Conservation (phyloP, 176 grass and related monocot genomes). For the Tillandsia leiboldiana region DNA sequence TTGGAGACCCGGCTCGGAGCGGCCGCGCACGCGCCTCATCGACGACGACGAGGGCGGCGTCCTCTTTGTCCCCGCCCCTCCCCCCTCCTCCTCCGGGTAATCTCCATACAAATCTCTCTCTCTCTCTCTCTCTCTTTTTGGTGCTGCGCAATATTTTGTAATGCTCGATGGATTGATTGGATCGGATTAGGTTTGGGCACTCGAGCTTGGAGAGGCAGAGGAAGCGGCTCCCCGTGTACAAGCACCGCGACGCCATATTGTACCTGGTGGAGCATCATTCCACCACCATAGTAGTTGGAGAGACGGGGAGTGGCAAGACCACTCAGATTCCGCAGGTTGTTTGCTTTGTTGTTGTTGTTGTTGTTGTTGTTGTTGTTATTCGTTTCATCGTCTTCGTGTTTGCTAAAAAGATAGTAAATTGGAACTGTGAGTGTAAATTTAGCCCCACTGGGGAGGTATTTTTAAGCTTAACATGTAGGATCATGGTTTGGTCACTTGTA, state of each 20-base stretch:
- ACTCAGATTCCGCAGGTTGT: constrained; percentile 89
- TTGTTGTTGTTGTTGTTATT: background rate
- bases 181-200: constrained; percentile 40
- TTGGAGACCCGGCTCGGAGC: constrained; percentile 68
- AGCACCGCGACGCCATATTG: constrained; percentile 72
- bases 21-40: constrained; percentile 44
- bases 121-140: constrained; percentile 1
- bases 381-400: background rate
- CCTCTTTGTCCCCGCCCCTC: constrained; percentile 48
- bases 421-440: too few species aligned
- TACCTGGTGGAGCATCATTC: constrained; percentile 79
- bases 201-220: constrained; percentile 67
- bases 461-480: too few species aligned
- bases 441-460: too few species aligned
- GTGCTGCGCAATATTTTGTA: background rate
- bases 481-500: too few species aligned
- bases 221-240: constrained; percentile 77
- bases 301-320: constrained; percentile 89
- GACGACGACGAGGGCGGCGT: constrained; percentile 86
- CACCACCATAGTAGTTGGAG: constrained; percentile 80
- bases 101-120: constrained; percentile 5
- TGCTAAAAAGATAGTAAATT: too few species aligned
- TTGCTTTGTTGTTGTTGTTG: background rate
- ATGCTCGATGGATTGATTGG: constrained; percentile 4
- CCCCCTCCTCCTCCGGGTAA: constrained; percentile 46